phyloP scores from a whole-genome alignment of 1,284 basidiomycete species.

The Porphyrellus sp. region DNA sequence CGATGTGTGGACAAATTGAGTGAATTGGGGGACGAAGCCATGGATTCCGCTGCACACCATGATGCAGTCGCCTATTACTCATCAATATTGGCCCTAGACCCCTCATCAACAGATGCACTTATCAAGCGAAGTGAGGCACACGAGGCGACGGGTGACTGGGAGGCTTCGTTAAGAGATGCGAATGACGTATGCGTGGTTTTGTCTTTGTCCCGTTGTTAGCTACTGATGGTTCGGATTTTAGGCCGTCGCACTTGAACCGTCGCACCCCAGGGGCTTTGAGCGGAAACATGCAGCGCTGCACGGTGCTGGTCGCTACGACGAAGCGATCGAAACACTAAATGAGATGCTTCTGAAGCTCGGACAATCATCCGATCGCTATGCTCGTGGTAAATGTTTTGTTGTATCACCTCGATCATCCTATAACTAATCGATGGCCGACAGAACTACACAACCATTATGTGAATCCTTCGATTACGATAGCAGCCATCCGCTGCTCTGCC shows the following conservation, averaged over 20 bases:
- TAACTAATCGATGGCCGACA: neutral
- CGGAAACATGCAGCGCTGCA: conserved; percentile 15
- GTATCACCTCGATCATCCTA: neutral
- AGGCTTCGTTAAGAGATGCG: conserved; percentile 16
- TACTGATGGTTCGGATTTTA: neutral
- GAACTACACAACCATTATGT: conserved; percentile 5
- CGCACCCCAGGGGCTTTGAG: conserved; percentile 5
- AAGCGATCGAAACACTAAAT: conserved; percentile 12
- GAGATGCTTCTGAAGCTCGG: conserved; percentile 7
- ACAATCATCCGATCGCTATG: conserved; percentile 2
- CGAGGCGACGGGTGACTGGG: conserved; percentile 1
- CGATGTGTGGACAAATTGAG: conserved; percentile 14
- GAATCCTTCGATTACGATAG: conserved; percentile 11
- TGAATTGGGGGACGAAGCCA: conserved; percentile 12
- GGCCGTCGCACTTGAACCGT: conserved; percentile 15
- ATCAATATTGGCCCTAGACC: conserved; percentile 10
- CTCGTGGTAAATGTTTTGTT: conserved; percentile 10
- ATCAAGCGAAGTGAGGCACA: conserved; percentile 14
- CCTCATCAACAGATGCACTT: neutral
- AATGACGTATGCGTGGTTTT: conserved; percentile 11
- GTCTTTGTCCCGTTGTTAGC: neutral
- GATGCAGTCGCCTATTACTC: conserved; percentile 16
- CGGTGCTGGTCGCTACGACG: conserved; percentile 13
- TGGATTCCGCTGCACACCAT: conserved; percentile 1
- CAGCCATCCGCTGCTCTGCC: neutral